phyloP scores from a whole-genome alignment of 2,329 filamentous ascomycete genomes.

The Verticillium nonalfalfae region DNA sequence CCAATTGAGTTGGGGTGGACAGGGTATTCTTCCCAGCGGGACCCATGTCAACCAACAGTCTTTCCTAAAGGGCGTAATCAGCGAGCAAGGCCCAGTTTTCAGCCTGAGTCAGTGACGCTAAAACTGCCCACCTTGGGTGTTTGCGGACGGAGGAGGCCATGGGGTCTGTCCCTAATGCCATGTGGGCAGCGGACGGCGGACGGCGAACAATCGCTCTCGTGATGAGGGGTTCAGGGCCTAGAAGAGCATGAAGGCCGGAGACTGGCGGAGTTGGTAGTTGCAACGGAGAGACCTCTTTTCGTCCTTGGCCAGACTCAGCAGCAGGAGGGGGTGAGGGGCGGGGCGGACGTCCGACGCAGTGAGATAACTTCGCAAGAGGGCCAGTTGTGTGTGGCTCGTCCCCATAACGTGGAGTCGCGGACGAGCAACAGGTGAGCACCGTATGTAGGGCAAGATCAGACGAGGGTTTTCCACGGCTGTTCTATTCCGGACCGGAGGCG shows the following conservation, averaged over 20 bases:
- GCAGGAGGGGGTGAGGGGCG: not conserved
- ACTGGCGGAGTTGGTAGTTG: not conserved
- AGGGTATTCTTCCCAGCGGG: not conserved
- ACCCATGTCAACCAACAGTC: not conserved
- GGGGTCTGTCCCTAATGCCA: not conserved
- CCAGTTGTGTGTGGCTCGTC: not conserved
- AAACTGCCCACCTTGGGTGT: too few relatives aligned
- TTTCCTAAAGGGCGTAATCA: too few relatives aligned
- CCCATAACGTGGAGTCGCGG: not conserved
- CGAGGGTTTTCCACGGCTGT: not conserved
- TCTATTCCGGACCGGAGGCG: not conserved
- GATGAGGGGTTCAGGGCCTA: not conserved
- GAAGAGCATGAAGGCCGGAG: not conserved
- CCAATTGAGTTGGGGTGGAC: not conserved
- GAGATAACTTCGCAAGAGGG: not conserved
- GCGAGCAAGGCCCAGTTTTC: too few relatives aligned
- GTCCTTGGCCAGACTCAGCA: not conserved
- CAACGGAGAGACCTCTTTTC: not conserved
- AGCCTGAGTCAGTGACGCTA: too few relatives aligned
- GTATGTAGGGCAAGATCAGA: not conserved
- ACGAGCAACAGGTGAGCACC: not conserved
- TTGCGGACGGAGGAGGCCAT: too few relatives aligned
- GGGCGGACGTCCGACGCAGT: not conserved
- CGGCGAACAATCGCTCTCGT: not conserved
- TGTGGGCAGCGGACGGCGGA: not conserved